Evolutionary conservation across 345 rosid species (phyloP).

Genomic region (Cardiospermum halicacabum): DNA sequence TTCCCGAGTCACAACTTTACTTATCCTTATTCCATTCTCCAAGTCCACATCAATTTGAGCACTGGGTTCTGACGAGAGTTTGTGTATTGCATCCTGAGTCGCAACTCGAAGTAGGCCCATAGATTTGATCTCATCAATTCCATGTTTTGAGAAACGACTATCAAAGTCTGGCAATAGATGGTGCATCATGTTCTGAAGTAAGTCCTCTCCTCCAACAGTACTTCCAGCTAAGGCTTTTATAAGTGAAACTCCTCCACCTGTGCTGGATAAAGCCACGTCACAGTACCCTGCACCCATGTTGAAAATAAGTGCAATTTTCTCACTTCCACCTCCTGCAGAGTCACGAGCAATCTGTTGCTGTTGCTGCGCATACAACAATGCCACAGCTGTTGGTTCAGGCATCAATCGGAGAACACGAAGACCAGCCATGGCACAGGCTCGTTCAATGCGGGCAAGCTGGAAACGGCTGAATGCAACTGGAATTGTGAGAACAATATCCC

Average conservation of each 20-base stretch:
- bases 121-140: constrained; percentile 34
- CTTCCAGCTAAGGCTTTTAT: constrained; percentile 72
- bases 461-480: constrained; percentile 86
- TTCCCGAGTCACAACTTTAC: constrained; percentile 39
- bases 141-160: constrained; percentile 34
- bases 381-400: constrained; percentile 90
- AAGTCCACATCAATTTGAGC: constrained; percentile 62
- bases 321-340: constrained; percentile 74
- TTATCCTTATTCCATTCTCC: constrained; percentile 50
- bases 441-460: constrained; percentile 70
- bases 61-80: constrained; percentile 42
- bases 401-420: constrained; percentile 77
- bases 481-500: constrained; percentile 67
- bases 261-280: constrained; percentile 74
- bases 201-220: constrained; percentile 78
- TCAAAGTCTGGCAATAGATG: constrained; percentile 50
- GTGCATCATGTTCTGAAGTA: constrained; percentile 64
- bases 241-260: constrained; percentile 96
- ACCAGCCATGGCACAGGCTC: constrained; percentile 94
- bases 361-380: constrained; percentile 81
- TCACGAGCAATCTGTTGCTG: constrained; percentile 67
- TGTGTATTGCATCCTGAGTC: constrained; percentile 69
- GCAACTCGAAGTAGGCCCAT: constrained; percentile 68
- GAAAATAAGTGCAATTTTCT: constrained; percentile 78
- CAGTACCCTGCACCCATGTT: constrained; percentile 89